These are phyloP conservation scores for Pythium angustatum DNA, from an alignment of 352 stramenopile genomes.

Conservation along the genomic window DNA sequence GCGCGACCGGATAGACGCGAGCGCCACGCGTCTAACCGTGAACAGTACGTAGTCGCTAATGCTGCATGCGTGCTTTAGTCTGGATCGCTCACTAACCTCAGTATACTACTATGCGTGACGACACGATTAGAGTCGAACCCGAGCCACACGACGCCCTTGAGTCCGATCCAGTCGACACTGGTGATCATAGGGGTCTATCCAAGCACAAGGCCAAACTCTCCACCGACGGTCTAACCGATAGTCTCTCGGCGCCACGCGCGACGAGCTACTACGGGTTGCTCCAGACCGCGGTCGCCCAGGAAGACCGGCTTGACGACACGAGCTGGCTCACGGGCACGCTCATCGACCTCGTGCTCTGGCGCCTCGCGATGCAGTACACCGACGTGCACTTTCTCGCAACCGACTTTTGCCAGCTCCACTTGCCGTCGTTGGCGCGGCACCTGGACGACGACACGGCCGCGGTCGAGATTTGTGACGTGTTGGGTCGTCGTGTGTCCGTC, in stretches of 20 bases:
- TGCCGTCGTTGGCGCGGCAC: slow-evolving; percentile 31
- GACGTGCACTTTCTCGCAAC: slow-evolving; percentile 81
- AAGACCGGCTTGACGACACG: slow-evolving; percentile 71
- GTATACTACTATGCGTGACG: too few relatives aligned
- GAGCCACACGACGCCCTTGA: neutral
- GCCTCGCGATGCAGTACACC: slow-evolving; percentile 74
- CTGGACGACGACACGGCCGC: slow-evolving; percentile 20
- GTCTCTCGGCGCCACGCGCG: neutral
- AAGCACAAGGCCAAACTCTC: too few relatives aligned
- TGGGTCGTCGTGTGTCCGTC: slow-evolving; percentile 45
- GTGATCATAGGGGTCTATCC: too few relatives aligned
- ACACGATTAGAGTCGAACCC: too few relatives aligned
- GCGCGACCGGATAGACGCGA: too few relatives aligned
- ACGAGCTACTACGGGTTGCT: slow-evolving; percentile 35
- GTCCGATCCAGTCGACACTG: neutral
- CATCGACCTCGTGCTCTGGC: slow-evolving; percentile 85
- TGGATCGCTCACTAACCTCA: too few relatives aligned
- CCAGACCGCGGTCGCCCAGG: slow-evolving; percentile 51
- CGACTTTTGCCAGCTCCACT: slow-evolving; percentile 77
- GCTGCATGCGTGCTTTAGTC: too few relatives aligned
- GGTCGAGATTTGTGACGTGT: slow-evolving; percentile 60
- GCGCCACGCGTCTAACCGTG: too few relatives aligned
- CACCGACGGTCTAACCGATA: neutral
- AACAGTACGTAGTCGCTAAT: too few relatives aligned
- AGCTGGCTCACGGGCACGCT: slow-evolving; percentile 85